Percentiles rank a stretch among this genome's conserved stretches.
Conservation (phyloP, 345 rosid species). For the Populus tremula region DNA sequence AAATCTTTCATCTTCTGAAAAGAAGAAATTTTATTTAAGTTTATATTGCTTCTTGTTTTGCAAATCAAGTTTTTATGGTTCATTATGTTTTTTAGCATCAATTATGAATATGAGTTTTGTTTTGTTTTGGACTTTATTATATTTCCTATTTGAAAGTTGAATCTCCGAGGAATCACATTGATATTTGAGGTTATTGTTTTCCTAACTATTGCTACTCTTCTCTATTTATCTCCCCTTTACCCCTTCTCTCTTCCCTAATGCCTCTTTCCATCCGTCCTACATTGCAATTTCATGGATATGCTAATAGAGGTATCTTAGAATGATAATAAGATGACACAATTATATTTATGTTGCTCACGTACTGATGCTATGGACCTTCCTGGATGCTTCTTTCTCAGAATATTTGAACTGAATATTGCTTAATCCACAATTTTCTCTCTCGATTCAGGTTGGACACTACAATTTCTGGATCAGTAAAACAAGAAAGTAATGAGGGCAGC, state of each 20-base stretch:
- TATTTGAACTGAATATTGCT: constrained; percentile 19
- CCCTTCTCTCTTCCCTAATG: not conserved
- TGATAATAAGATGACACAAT: not conserved
- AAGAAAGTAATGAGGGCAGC: constrained; percentile 87
- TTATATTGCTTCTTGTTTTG: not conserved
- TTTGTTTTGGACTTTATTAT: not conserved
- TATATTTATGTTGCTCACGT: constrained; percentile 1
- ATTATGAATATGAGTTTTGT: not conserved
- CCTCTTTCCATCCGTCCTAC: not conserved
- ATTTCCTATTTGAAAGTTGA: not conserved
- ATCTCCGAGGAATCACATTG: too few species aligned
- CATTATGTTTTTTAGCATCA: not conserved
- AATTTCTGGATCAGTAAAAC: constrained; percentile 89
- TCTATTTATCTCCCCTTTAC: not conserved
- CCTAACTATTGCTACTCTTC: not conserved
- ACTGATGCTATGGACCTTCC: not conserved
- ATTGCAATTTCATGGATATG: not conserved
- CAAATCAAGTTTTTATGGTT: not conserved
- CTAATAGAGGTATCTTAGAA: not conserved
- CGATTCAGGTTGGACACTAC: constrained; percentile 87
- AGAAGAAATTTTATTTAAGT: too few species aligned
- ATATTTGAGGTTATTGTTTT: not conserved
- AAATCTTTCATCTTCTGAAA: not conserved
- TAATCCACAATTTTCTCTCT: constrained; percentile 15
- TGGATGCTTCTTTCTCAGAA: constrained; percentile 13